Percentiles rank a stretch among this genome's conserved stretches.
phyloP scores from a whole-genome alignment of 768 basidiomycete species.

The Gloeostereum incarnatum region DNA sequence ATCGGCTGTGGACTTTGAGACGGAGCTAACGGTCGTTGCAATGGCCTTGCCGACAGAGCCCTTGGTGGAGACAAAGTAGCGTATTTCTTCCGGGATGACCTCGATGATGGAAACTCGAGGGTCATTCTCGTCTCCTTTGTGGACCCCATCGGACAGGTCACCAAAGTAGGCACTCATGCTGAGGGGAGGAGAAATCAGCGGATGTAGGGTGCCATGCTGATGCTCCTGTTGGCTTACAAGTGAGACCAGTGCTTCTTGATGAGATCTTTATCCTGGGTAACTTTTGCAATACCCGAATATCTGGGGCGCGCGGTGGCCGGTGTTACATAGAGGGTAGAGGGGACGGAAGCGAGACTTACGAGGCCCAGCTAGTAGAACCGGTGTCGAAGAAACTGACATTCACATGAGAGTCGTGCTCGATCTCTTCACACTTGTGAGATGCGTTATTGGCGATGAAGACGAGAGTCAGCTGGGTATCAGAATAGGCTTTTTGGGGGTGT shows the following conservation, averaged over 20 bases:
- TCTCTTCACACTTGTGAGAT: conserved; percentile 68
- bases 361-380: conserved; percentile 67
- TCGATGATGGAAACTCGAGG: conserved; percentile 76
- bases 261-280: conserved; percentile 50
- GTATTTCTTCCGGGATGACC: conserved; percentile 71
- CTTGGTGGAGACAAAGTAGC: conserved; percentile 70
- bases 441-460: conserved; percentile 68
- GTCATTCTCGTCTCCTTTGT: conserved; percentile 73
- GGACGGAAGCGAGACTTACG: conserved; percentile 20
- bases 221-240: conserved; percentile 25
- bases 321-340: background rate
- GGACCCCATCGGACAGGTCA: conserved; percentile 76
- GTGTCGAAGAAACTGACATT: conserved; percentile 75
- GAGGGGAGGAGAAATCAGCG: background rate
- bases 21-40: conserved; percentile 48
- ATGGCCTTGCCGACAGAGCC: conserved; percentile 46
- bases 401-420: conserved; percentile 65
- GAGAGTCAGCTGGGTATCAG: conserved; percentile 42
- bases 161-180: conserved; percentile 77
- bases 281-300: conserved; percentile 62
- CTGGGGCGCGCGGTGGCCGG: conserved; percentile 19
- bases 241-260: conserved; percentile 62
- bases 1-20: conserved; percentile 51
- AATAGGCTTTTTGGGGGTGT: conserved; percentile 24
- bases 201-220: background rate